Conservation (phyloP, 345 rosid genomes). For the Kernera saxatilis region DNA sequence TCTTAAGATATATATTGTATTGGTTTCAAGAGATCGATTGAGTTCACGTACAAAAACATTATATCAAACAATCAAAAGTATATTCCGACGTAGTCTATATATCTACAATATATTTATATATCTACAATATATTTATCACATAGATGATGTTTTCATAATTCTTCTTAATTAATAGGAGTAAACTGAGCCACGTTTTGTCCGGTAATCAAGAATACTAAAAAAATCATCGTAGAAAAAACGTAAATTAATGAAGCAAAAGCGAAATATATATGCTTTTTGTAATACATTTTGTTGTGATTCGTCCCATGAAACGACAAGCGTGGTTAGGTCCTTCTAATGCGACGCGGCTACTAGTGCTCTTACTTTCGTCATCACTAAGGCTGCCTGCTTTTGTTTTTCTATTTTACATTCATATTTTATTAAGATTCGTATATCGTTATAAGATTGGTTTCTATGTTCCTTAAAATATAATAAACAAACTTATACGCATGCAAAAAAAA, state of each 20-base stretch:
- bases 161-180: background rate
- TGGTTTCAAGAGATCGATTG: background rate
- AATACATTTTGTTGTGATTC: conserved; percentile 10
- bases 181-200: conserved; percentile 10
- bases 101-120: background rate
- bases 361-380: conserved; percentile 10
- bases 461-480: conserved; percentile 12
- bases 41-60: background rate
- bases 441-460: conserved; percentile 19
- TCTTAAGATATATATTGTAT: no score
- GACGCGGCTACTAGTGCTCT: conserved; percentile 35
- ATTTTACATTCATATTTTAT: background rate
- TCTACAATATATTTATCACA: background rate
- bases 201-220: background rate
- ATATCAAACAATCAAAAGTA: background rate
- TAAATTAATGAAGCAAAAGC: conserved; percentile 12
- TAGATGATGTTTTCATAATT: background rate
- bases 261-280: conserved; percentile 1
- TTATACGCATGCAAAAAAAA: background rate
- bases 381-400: conserved; percentile 20
- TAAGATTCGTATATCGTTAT: conserved; percentile 5
- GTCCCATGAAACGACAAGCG: conserved; percentile 35
- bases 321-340: conserved; percentile 31
- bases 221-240: background rate
- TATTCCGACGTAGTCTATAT: background rate